phyloP scores from a whole-genome alignment of 306 rosid genomes.

The Inga laurina region DNA sequence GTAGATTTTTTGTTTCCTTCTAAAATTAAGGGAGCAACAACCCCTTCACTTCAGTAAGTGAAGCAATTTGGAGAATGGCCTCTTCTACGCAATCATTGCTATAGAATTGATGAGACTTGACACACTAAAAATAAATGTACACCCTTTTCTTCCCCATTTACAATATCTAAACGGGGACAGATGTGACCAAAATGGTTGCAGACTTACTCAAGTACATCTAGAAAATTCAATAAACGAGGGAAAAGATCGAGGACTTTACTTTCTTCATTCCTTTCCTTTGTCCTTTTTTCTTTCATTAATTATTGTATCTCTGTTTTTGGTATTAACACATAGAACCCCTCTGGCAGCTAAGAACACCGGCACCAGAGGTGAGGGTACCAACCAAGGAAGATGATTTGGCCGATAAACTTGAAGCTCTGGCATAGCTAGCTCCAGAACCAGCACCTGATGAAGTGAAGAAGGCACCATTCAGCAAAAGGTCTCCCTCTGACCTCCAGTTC shows the following conservation, averaged over 20 bases:
- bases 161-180: constrained; percentile 52
- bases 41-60: constrained; percentile 20
- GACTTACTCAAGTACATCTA: constrained; percentile 52
- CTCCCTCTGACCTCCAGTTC: constrained; percentile 99
- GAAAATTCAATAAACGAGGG: constrained; percentile 48
- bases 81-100: constrained; percentile 37
- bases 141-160: constrained; percentile 34
- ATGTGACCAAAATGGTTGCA: constrained; percentile 48
- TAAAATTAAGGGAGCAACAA: constrained; percentile 32
- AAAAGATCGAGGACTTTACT: constrained; percentile 52
- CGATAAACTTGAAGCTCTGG: constrained; percentile 95
- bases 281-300: constrained; percentile 25
- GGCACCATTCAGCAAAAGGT: constrained; percentile 90
- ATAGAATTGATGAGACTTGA: constrained; percentile 43
- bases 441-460: constrained; percentile 85
- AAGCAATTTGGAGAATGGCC: constrained; percentile 25
- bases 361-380: constrained; percentile 63
- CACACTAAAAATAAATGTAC: constrained; percentile 44
- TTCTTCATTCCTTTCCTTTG: constrained; percentile 41
- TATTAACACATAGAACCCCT: constrained; percentile 66
- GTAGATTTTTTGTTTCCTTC: constrained; percentile 23
- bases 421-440: constrained; percentile 82
- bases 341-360: constrained; percentile 81
- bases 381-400: constrained; percentile 96
- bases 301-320: constrained; percentile 14